Conservation (phyloP, 2,329 filamentous ascomycete species). For the Colletotrichum filicis region DNA sequence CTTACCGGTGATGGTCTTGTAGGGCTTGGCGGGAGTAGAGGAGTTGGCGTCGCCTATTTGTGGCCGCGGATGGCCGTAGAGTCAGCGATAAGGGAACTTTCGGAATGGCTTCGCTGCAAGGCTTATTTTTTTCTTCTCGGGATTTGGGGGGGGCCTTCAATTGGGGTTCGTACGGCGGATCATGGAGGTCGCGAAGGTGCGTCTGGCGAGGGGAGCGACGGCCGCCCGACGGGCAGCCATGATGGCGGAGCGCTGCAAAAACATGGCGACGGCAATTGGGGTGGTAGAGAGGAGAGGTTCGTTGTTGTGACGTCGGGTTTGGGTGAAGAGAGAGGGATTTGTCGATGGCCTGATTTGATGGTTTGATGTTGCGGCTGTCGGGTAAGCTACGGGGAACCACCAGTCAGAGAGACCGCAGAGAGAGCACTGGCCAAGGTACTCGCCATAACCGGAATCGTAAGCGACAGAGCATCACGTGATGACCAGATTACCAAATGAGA, state of each 20-base stretch:
- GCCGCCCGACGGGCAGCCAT: conserved; percentile 70
- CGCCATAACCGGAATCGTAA: conserved; percentile 37
- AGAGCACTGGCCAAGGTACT: conserved; percentile 37
- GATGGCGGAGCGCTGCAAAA: conserved; percentile 72
- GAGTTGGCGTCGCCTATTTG: conserved; percentile 51
- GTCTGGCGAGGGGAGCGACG: conserved; percentile 63
- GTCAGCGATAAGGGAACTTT: conserved; percentile 27
- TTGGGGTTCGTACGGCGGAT: conserved; percentile 64
- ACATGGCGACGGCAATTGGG: conserved; percentile 60
- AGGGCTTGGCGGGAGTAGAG: conserved; percentile 49
- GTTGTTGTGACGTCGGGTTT: conserved; percentile 35
- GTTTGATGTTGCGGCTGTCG: conserved; percentile 41
- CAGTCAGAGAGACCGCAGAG: conserved; percentile 3
- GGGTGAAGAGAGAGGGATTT: conserved; percentile 56
- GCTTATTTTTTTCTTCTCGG: conserved; percentile 21
- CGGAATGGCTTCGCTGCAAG: conserved; percentile 18
- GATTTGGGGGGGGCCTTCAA: conserved; percentile 35
- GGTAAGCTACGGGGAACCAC: conserved; percentile 30
- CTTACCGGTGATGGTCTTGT: conserved; percentile 61
- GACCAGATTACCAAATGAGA: conserved; percentile 14
- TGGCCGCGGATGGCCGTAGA: conserved; percentile 10
- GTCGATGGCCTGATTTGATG: conserved; percentile 58
- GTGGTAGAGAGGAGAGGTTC: conserved; percentile 33
- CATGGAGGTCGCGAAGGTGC: conserved; percentile 70
- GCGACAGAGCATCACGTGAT: conserved; percentile 32